Base-by-base conservation (phyloP, 2,329 filamentous ascomycete genomes). In the Penicillium freii region DNA sequence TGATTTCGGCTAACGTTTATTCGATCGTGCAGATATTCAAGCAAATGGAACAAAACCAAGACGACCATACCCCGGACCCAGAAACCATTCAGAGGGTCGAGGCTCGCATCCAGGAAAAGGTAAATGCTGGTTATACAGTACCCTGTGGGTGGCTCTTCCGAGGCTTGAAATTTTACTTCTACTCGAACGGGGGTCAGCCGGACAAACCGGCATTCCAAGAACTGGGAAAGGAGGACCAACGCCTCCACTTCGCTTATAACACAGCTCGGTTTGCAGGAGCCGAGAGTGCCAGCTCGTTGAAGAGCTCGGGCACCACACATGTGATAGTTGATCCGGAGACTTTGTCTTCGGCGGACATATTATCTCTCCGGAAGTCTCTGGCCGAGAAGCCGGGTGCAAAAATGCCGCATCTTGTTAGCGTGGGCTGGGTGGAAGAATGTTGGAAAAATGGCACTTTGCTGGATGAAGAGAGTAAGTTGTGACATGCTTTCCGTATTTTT, bases 361-460 rank as follows among this genome's bases (percentile, higher is more conserved):
- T 61, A 8, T 66, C 58, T 23, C 63, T 78, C 29, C 67, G 77
- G 34, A 61, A 65, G 25, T 60, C 59, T 1, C 49, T 77, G 34
- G 62, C 71, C 23, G 60, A 65, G 9, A 51, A 57, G 10, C 57
- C 66, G 23, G 72, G 81, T 51, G 72, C 69, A 7, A 76, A 69
- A 46, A 74, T 92, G 36, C 90, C 92, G 0, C 80, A 90, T 62
- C 75, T 93, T 7, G 88, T 97, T 2, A 82, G 77, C 0, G 72
- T 81, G 10, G 78, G 79, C 15, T 99, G 94, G 94, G 75, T 97
- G 0, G 82, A 87, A 50, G 86, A 89, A 51, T 90, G 90, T 67
- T 96, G 92, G 91, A 80, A 79, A 57, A 90, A 93, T 71, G 82
- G 80, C 62, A 96, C 91, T 0, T 69, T 89, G 59, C 72, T 97